Conservation (phyloP, 345 rosid species). For the Anacardium occidentale region DNA sequence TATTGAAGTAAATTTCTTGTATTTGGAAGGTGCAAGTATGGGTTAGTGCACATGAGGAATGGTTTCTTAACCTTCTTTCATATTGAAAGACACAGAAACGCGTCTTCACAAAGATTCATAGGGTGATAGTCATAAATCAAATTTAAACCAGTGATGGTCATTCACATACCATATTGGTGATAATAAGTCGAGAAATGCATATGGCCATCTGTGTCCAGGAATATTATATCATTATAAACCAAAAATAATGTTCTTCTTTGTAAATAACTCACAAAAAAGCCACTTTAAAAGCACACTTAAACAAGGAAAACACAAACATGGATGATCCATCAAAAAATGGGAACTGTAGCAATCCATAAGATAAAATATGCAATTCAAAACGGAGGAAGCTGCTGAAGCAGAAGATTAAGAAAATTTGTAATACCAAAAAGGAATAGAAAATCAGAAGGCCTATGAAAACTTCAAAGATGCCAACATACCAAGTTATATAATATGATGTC, state of each 20-base stretch:
- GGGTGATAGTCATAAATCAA: not conserved
- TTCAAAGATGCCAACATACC: constrained; percentile 42
- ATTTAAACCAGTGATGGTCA: not conserved
- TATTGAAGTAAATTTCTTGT: not conserved
- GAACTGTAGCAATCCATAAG: constrained; percentile 65
- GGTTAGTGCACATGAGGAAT: not conserved
- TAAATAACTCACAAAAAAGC: not conserved
- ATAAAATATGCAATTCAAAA: constrained; percentile 75
- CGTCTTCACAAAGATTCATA: not conserved
- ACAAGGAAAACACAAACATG: constrained; percentile 82
- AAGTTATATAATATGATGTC: constrained; percentile 65
- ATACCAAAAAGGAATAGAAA: not conserved
- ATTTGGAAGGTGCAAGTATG: not conserved
- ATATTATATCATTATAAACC: constrained; percentile 7
- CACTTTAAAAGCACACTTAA: constrained; percentile 25
- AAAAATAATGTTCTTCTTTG: constrained; percentile 1
- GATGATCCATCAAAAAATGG: constrained; percentile 79
- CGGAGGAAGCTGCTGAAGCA: constrained; percentile 73
- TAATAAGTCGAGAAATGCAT: constrained; percentile 82
- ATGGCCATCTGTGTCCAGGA: constrained; percentile 82
- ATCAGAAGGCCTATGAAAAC: not conserved
- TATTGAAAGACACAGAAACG: not conserved
- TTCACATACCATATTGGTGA: constrained; percentile 68
- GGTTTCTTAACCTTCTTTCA: not conserved
- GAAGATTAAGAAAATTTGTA: constrained; percentile 1